Base-by-base conservation (phyloP, 176 grass and related monocot species). In the Cenchrus americanus region DNA sequence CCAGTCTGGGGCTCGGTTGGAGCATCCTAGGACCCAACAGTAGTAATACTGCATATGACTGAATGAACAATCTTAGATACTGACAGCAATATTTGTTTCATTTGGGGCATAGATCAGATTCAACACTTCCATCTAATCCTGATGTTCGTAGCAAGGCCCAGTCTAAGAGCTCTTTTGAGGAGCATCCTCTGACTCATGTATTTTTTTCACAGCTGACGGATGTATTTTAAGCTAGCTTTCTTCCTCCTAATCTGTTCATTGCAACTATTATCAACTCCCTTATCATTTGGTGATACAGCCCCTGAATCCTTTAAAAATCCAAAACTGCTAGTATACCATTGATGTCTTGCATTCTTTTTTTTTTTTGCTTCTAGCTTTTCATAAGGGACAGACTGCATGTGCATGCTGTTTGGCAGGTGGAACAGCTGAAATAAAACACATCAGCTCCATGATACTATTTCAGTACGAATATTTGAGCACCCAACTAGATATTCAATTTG, bases 401-500 rank as follows among this genome's bases (percentile, higher is more conserved):
- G 32, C 32, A 34, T 34, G 10, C 24, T 55, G 10, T 66, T 75
- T 18, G 22, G 0, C 22, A 23, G 12, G 26, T 65, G n/a, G 19
- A 66, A 64, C n/a, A 12, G 21, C 55, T 14, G 32, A 52, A 43
- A 30, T 37, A 41, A 58, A 21, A 10, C 24, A 6, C 41, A 50
- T 22, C 27, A 41, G 22, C n/a, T 71, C n/a, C 14, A 42, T 79
- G 22, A 42, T 67, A 13, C 15, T 51, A 37, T 14, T 54, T 48
- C 37, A 46, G 15, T 41, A 30, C 51, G 66, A 60, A 60, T 57
- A 81, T 69, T 4, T 69, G 79, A 63, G 44, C 69, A 74, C 21
- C 58, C 55, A 64, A 64, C 21, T 84, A 26, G 50, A 68, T 77
- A 13, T 84, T 84, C 24, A 83, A 21, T 37, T 84, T 1, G 46